Evolutionary conservation across 345 rosid genomes (phyloP).

Genomic region (Microcos paniculata): DNA sequence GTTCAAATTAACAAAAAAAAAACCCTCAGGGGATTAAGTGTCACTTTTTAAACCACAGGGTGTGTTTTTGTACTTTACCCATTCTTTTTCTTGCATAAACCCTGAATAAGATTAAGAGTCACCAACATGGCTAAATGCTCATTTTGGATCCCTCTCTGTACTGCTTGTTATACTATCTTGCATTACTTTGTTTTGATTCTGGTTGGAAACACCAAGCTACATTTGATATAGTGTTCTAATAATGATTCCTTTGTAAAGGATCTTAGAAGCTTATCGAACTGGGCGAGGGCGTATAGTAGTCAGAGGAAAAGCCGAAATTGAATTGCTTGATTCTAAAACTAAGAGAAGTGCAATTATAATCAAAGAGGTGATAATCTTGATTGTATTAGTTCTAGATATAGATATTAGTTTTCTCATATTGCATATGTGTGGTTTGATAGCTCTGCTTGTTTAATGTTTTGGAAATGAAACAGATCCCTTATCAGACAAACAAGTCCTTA

Average conservation of each 20-base stretch:
- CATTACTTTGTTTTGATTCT: conserved; percentile 9
- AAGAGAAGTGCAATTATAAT: conserved; percentile 76
- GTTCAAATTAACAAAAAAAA: no score
- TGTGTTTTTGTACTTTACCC: no score
- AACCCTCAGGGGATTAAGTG: no score
- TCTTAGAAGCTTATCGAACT: conserved; percentile 90
- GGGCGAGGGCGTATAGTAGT: conserved; percentile 82
- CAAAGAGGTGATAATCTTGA: conserved; percentile 62
- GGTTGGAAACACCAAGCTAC: background rate
- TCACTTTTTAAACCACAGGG: no score
- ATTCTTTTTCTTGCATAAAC: background rate
- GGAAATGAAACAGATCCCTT: conserved; percentile 70
- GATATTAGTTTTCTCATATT: conserved; percentile 8
- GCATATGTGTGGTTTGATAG: background rate
- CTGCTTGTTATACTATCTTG: conserved; percentile 4
- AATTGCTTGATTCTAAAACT: conserved; percentile 72
- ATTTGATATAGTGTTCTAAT: conserved; percentile 16
- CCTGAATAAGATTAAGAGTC: background rate
- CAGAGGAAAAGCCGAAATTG: conserved; percentile 87
- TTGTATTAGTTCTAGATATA: conserved; percentile 5
- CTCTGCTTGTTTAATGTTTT: conserved; percentile 13
- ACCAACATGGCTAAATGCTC: background rate
- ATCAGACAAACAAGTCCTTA: conserved; percentile 85
- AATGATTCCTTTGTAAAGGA: conserved; percentile 42
- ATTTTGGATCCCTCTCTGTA: no score